These are phyloP conservation scores for Penicillium sp. DNA, from an alignment of 2,329 filamentous ascomycete species.

Conservation along the genomic window DNA sequence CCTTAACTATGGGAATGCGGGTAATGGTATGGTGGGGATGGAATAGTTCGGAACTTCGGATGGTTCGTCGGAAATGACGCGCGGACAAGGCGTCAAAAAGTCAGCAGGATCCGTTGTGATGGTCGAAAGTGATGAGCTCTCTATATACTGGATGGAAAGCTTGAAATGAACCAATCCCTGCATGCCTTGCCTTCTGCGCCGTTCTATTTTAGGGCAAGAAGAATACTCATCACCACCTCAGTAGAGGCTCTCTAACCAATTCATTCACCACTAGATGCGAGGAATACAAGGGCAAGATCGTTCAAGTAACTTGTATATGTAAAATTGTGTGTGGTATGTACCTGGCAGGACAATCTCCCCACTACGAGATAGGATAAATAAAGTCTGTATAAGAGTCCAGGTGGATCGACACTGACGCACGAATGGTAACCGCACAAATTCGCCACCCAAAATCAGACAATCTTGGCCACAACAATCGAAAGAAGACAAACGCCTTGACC, in stretches of 20 bases:
- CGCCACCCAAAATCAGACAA: constrained; percentile 18
- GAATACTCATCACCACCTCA: too few species aligned
- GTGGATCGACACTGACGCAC: constrained; percentile 15
- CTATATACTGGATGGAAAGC: constrained; percentile 1
- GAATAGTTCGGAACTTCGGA: background rate
- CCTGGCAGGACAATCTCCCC: constrained; percentile 18
- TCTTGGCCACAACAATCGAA: constrained; percentile 6
- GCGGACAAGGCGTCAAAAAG: background rate
- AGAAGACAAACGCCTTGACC: constrained; percentile 23
- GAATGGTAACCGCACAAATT: constrained; percentile 12
- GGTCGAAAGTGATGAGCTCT: background rate
- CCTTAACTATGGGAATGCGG: constrained; percentile 1
- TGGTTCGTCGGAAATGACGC: background rate
- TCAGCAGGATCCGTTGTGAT: background rate
- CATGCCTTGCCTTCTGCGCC: constrained; percentile 1
- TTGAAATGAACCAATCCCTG: background rate
- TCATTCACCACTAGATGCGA: background rate
- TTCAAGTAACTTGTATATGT: constrained; percentile 8
- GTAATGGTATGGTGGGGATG: constrained; percentile 2
- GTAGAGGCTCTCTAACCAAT: background rate
- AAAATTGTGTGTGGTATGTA: constrained; percentile 24
- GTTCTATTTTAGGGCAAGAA: background rate
- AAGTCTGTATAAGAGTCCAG: constrained; percentile 12
- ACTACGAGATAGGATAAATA: constrained; percentile 4
- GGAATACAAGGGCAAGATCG: constrained; percentile 5